These are phyloP conservation scores for Theobroma grandiflorum DNA, from an alignment of 441 rosid genomes.

Conservation along the genomic window DNA sequence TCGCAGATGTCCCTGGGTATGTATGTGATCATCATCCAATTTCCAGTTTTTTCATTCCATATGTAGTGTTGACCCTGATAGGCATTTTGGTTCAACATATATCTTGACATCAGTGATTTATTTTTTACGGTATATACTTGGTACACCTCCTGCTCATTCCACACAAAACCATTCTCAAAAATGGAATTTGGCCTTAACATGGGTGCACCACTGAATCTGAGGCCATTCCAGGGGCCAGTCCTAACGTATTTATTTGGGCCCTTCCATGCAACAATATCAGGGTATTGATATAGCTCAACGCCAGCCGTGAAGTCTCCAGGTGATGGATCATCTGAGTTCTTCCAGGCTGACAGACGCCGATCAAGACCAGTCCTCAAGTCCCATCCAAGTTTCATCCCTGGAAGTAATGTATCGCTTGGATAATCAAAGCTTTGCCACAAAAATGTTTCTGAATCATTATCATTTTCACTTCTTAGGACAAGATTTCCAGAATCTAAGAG, in stretches of 20 bases:
- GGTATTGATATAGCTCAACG: conserved; percentile 19
- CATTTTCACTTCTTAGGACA: conserved; percentile 26
- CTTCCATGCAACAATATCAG: conserved; percentile 36
- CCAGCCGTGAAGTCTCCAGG: conserved; percentile 24
- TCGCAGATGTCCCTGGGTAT: conserved; percentile 37
- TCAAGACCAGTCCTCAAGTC: conserved; percentile 27
- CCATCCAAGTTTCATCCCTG: conserved; percentile 35
- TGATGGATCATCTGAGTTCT: conserved; percentile 30
- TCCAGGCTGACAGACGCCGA: conserved; percentile 31
- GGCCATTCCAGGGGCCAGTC: conserved; percentile 34
- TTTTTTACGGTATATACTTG: background rate
- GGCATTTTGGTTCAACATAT: conserved; percentile 23
- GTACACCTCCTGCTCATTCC: conserved; percentile 29
- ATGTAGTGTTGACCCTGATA: background rate
- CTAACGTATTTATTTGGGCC: conserved; percentile 23
- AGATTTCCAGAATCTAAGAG: conserved; percentile 34
- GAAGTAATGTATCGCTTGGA: conserved; percentile 34
- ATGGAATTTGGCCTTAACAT: conserved; percentile 14
- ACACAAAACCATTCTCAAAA: conserved; percentile 14
- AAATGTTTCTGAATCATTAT: background rate
- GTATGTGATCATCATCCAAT: conserved; percentile 30
- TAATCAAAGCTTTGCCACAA: conserved; percentile 38
- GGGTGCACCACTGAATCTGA: conserved; percentile 31
- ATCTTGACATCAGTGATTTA: conserved; percentile 23
- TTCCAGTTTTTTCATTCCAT: conserved; percentile 30